Base-by-base conservation (phyloP, 495 filamentous ascomycete species). In the Beverwykella pulmonaria region DNA sequence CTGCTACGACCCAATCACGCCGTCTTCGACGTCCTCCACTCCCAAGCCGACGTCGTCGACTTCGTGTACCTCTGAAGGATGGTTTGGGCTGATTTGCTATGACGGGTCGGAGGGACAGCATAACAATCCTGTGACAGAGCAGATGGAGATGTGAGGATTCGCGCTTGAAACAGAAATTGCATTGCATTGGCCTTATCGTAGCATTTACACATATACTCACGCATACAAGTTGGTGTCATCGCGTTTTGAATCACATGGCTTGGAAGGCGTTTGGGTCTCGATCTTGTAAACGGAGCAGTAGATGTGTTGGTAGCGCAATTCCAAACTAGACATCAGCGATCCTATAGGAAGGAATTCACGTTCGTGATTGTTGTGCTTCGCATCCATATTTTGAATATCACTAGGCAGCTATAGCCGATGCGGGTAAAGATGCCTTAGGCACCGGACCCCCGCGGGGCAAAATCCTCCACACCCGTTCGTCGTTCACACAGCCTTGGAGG, bases 1-100 rank as follows among this genome's bases (percentile, higher is more conserved):
- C 70, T 83, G 83, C 30, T 84, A 87, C 65, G 75, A 81, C 59
- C 81, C 79, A 29, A 85, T 82, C 1, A 84, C 83, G 4, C 78
- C 77, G 15, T 77, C 77, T 20, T 78, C 79, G 1, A 72, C 72
- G n/a, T 76, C 71, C 0, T 78, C 79, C 1, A 72, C 72, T 20
- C 75, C 71, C 0, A 68, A 73, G 17, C 79, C 78, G 9, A 65
- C 70, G 25, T 65, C 75, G 5, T 69, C 75, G 2, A 52, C 48
- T 7, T 50, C 71, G 15, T 53, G 67, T 49, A 64, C 73, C 32
- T 63, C 44, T 17, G 49, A 71, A 65, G 65, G 23, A 17, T 73
- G 63, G 67, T 76, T 76, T 50, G 74, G 72, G 3, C 34, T 68
- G 20, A 62, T 71, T 20, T 71, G 69, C 27, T 61, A 54, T 14